Evolutionary conservation across 225 moss, liverwort and hornwort genomes (phyloP), one percentile per base, ranked within the genome.

Genomic region (Physcomitrium patens): DNA sequence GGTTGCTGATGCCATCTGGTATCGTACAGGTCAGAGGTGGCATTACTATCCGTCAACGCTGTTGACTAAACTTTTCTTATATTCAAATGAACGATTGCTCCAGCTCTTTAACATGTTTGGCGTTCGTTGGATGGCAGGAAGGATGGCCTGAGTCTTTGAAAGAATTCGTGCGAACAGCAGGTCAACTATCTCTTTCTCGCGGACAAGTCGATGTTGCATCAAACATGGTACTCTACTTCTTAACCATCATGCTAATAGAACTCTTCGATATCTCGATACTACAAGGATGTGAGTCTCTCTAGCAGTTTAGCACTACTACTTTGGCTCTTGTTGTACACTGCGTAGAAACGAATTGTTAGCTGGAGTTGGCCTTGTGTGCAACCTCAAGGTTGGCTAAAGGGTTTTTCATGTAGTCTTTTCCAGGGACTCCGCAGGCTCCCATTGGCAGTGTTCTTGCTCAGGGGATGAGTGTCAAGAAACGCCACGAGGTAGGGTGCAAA

Each of bases 381-480:
- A 18, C 18, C 42, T 60, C 4, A 59, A 20, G 67, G 52, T 72
- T 60, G 20, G 65, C 85, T 82, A 48, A 79, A 56, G 26, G 46
- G 12, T 70, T 48, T 70, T 72, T n/a, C 77, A 64, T 74, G 74
- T 86, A 83, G 86, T 71, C 62, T 55, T 86, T 12, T 80, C 41
- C 82, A 85, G 82, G 75, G 72, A 63, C 65, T 11, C 44, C 72
- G 7, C 82, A 75, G 68, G 76, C 79, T 68, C 72, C 82, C 50
- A 80, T 89, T 75, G 80, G 84, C 24, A 89, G 80, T 68, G 84
- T 89, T 62, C 84, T 89, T 43, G 79, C 84, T 47, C 89, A 89
- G 67, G 89, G 89, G 47, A 89, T 89, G 89, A 86, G 86, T 63
- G 68, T 51, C 61, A 89, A 89, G 75, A 89, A 89, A 78, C 77